Base-by-base conservation (phyloP, 2,329 filamentous ascomycete species). In the Cladosporium sp. region DNA sequence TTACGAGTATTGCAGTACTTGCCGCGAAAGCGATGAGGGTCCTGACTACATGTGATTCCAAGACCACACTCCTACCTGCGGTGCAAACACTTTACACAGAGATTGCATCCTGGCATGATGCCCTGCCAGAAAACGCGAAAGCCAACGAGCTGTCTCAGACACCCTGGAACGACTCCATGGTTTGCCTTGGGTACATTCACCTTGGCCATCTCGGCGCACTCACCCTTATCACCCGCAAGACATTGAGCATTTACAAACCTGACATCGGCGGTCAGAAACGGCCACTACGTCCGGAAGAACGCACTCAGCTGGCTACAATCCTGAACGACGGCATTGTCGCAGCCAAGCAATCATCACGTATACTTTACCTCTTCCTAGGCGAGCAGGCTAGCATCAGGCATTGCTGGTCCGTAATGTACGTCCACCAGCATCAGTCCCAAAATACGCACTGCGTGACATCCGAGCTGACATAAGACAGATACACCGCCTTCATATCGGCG, bases 401-500 rank as follows among this genome's bases (percentile, higher is more conserved):
- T 35, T 48, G 43, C 43, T 48, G 43, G 43, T 11, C 43, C 7
- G 22, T 48, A 1, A 48, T 48, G 43, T 48, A 39, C 8, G 12
- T 25, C 13, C 25, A 38, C 43, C 33, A 20, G 32, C 11, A 4
- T 13, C 32, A 33, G 4, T 38, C 19, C 15, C 16, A 33, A n/a
- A n/a, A 8, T 22, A 9, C 36, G 4, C 16, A 12, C 36, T n/a
- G 8, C 36, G 11, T 4, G 9, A n/a, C 36, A 18, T 7, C n/a
- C 9, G 12, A 38, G 22, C 43, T 33, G 3, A 30, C 15, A 15
- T 5, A 1, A 2, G 18, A 19, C 36, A 48, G 43, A 30, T 40
- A 48, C 43, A 48, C 19, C 15, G 43, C 36, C 43, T 48, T 48
- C 43, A 19, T 48, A 9, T 48, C 35, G 22, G 43, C 43, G 4